Percentiles rank a stretch among this genome's conserved stretches.
phyloP scores from a whole-genome alignment of 768 basidiomycete species.

The Boletus rubescentipes region DNA sequence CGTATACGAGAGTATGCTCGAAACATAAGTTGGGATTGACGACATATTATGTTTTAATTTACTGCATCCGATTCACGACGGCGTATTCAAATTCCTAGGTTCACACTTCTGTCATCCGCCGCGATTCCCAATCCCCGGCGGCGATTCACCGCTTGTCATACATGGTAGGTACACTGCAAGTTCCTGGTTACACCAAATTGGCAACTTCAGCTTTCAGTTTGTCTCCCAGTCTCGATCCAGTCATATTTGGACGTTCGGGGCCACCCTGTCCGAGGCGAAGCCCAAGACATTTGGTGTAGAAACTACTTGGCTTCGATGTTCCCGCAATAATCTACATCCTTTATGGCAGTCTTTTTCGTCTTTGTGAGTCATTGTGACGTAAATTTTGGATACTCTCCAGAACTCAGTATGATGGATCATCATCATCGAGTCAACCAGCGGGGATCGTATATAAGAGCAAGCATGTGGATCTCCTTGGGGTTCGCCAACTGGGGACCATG shows the following conservation, averaged over 20 bases:
- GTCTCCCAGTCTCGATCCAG: no score
- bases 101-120: not conserved
- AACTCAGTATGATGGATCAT: not conserved
- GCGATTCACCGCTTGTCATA: no score
- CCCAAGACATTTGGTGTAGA: no score
- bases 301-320: constrained; percentile 2
- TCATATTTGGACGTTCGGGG: no score
- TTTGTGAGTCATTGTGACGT: not conserved
- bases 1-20: constrained; percentile 73
- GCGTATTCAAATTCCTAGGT: constrained; percentile 2
- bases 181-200: not conserved
- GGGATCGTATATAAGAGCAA: constrained; percentile 2
- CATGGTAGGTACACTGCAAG: not conserved
- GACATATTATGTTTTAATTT: constrained; percentile 7
- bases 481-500: constrained; percentile 4
- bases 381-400: not conserved
- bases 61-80: not conserved
- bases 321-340: not conserved
- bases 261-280: no score
- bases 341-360: not conserved
- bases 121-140: not conserved
- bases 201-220: not conserved
- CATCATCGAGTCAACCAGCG: not conserved
- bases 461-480: not conserved
- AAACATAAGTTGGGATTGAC: constrained; percentile 76